Evolutionary conservation across 2,329 filamentous ascomycete species (phyloP).

Genomic region (Monosporascus sp.): DNA sequence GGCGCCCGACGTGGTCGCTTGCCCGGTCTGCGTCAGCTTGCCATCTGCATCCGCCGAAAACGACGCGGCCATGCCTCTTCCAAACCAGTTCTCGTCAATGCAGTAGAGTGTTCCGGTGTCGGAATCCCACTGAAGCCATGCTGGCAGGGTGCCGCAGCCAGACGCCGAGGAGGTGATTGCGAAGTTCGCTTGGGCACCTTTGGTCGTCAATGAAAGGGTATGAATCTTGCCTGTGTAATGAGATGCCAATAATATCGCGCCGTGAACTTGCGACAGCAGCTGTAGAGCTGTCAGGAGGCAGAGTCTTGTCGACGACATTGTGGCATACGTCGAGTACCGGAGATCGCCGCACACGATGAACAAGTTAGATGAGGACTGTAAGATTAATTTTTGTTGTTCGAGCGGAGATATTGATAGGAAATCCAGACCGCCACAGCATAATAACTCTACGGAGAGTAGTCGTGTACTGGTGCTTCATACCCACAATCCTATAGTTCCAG

Average conservation of each 20-base stretch:
- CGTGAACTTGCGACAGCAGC: slow-evolving; percentile 18
- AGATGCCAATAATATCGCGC: slow-evolving; percentile 30
- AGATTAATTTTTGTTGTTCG: not conserved
- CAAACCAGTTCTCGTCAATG: slow-evolving; percentile 32
- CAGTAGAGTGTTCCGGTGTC: slow-evolving; percentile 28
- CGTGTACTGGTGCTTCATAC: not conserved
- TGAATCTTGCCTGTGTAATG: slow-evolving; percentile 36
- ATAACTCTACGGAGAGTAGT: not conserved
- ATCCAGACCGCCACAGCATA: not conserved
- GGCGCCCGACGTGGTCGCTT: slow-evolving; percentile 29
- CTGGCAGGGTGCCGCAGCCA: slow-evolving; percentile 31
- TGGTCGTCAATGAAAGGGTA: slow-evolving; percentile 25
- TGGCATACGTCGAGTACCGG: not conserved
- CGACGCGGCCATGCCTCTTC: slow-evolving; percentile 30
- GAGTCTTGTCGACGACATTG: slow-evolving; percentile 17
- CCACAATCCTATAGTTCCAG: not conserved
- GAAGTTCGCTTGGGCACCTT: slow-evolving; percentile 21
- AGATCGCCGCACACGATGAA: not conserved
- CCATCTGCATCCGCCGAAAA: slow-evolving; percentile 29
- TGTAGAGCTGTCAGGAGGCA: slow-evolving; percentile 15
- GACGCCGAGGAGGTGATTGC: slow-evolving; percentile 20
- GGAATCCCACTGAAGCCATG: slow-evolving; percentile 33
- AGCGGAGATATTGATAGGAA: not conserved
- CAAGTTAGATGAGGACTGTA: not conserved
- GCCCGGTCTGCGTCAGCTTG: slow-evolving; percentile 24